These are phyloP conservation scores for Fusarium tanahbumbuense DNA, from an alignment of 2,329 filamentous ascomycete genomes.

Conservation along the genomic window DNA sequence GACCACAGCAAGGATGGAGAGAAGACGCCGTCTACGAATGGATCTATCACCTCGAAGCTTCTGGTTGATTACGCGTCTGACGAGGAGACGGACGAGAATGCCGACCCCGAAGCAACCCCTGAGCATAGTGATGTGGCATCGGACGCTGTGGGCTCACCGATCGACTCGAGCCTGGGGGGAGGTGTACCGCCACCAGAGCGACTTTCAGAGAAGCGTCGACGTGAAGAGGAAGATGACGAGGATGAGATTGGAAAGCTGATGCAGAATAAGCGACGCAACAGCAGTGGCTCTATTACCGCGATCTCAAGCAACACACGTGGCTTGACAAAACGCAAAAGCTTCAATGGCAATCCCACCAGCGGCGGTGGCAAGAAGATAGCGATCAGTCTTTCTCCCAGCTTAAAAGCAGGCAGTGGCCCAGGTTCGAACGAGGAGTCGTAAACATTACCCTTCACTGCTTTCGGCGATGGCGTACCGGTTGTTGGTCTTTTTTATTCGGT, in stretches of 20 bases:
- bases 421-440: constrained; percentile 57
- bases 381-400: constrained; percentile 65
- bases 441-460: constrained; percentile 39
- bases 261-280: constrained; percentile 71
- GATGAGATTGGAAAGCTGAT: constrained; percentile 90
- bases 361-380: constrained; percentile 65
- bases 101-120: constrained; percentile 65
- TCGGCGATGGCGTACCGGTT: constrained; percentile 45
- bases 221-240: constrained; percentile 91
- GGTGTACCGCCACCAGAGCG: constrained; percentile 75
- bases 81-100: constrained; percentile 73
- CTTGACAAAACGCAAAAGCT: constrained; percentile 54
- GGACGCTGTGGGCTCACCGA: constrained; percentile 50
- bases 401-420: constrained; percentile 55
- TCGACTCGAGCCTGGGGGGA: constrained; percentile 34
- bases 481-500: constrained; percentile 38
- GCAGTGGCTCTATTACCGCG: constrained; percentile 61
- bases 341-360: constrained; percentile 56
- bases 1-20: constrained; percentile 54
- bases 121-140: constrained; percentile 50
- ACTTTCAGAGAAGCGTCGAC: constrained; percentile 86
- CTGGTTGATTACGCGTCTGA: constrained; percentile 94
- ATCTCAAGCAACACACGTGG: constrained; percentile 51
- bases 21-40: constrained; percentile 65
- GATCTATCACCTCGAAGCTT: constrained; percentile 72